Base-by-base conservation (phyloP, 169 alveolate species). In the Babesia ovis region DNA sequence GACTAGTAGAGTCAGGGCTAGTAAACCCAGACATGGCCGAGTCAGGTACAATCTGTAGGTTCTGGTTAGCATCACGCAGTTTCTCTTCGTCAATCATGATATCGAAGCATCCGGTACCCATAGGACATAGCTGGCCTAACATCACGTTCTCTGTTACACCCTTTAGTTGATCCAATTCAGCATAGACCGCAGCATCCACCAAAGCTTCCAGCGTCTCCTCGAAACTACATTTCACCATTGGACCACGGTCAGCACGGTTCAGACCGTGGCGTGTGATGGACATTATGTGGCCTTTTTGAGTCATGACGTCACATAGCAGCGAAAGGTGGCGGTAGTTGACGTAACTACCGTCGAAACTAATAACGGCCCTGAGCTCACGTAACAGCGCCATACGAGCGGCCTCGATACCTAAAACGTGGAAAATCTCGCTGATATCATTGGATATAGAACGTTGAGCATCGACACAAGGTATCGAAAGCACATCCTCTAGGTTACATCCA, bases 231-330 rank as follows among this genome's bases (percentile, higher is more conserved):
- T 97, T 98, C 86, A 97, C 94, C 74, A 98, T 85, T 8, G 99
- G 99, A 27, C 99, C 99, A 54, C 95, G 86, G 83, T 97, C 99
- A 20, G 97, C 96, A 76, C 99, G 92, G 86, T 98, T 98, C 55
- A 98, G 94, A 0, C 99, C 99, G 90, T 98, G 99, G 60, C 99
- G 94, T 8, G 99, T 98, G 55, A 98, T 97, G n/a, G 99, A 93
- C 95, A 98, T 98, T 32, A 98, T 84, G 71, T 94, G 92, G 41
- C 99, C 99, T 85, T 98, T 96, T 55, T 97, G 99, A 57, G 99
- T 97, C 99, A 98, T 98, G 59, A 96, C 94, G 86, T 98, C 99
- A 80, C 99, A 97, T 67, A 98, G 92, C 51, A 97, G 91, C 37
- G 99, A 93, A 67, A 98, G 82, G 88, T 98, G 99, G 14, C 99